phyloP scores from a whole-genome alignment of 192 early-diverging fungal species.

The Gamsiella multidivaricata region DNA sequence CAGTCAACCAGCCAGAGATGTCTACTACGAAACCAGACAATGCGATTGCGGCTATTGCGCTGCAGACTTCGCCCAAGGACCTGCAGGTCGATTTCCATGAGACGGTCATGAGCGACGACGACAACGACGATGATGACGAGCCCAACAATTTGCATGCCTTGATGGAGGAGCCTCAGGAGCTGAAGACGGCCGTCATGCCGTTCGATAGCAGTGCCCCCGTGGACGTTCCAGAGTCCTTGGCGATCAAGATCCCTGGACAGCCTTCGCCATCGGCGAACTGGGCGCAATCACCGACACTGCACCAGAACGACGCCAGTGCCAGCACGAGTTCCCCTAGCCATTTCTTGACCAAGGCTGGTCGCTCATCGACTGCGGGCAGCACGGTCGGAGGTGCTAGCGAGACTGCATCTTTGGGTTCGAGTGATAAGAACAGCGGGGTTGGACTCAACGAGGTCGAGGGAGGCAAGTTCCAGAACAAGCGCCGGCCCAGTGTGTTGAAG shows the following conservation, averaged over 20 bases:
- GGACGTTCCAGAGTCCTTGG: slow-evolving; percentile 12
- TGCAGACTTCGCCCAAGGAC: neutral
- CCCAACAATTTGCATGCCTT: no score
- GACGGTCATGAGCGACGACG: slow-evolving; percentile 3
- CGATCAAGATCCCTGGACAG: neutral
- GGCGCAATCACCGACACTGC: slow-evolving; percentile 26
- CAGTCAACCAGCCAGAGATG: neutral
- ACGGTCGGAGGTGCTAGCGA: slow-evolving; percentile 16
- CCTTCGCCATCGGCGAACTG: slow-evolving; percentile 5
- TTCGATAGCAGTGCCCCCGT: no score
- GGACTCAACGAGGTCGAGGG: neutral
- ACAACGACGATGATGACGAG: neutral
- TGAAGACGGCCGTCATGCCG: no score
- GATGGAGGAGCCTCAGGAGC: neutral
- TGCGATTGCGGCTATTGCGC: neutral
- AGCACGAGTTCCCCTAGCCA: neutral
- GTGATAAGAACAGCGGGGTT: neutral
- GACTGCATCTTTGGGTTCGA: slow-evolving; percentile 23
- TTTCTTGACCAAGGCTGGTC: slow-evolving; percentile 19
- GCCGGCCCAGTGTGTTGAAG: slow-evolving; percentile 43
- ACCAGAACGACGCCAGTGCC: slow-evolving; percentile 28
- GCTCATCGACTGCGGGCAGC: slow-evolving; percentile 24
- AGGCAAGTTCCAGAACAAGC: slow-evolving; percentile 13
- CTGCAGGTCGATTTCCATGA: slow-evolving; percentile 9
- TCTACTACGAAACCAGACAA: neutral